phyloP scores from a whole-genome alignment of 2,329 filamentous ascomycete genomes.

The Fusarium decemcellulare region DNA sequence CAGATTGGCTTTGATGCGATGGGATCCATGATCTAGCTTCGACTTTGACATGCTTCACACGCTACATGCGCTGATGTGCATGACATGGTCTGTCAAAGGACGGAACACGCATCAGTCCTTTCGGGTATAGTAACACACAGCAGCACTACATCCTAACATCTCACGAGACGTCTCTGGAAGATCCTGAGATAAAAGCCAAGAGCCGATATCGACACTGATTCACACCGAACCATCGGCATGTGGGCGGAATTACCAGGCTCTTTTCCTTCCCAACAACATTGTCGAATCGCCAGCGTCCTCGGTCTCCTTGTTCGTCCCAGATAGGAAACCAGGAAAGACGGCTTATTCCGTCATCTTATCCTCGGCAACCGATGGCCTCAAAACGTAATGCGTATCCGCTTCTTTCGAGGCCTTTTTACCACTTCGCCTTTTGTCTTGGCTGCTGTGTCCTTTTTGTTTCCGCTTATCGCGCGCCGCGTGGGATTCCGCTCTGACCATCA shows the following conservation, averaged over 20 bases:
- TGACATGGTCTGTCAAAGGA: slow-evolving; percentile 7
- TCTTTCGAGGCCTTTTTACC: slow-evolving; percentile 2
- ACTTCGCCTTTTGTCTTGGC: slow-evolving; percentile 5
- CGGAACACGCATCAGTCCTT: background rate
- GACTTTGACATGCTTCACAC: slow-evolving; percentile 15
- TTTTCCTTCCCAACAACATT: slow-evolving; percentile 4
- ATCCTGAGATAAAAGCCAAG: background rate
- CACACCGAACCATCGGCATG: slow-evolving; percentile 5
- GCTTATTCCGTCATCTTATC: background rate
- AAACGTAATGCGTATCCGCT: slow-evolving; percentile 34
- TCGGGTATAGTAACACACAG: background rate
- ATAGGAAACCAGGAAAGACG: slow-evolving; percentile 4
- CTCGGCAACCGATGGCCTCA: slow-evolving; percentile 20
- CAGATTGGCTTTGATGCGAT: slow-evolving; percentile 14
- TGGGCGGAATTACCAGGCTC: background rate
- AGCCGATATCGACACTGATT: slow-evolving; percentile 4
- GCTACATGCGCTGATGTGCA: slow-evolving; percentile 19
- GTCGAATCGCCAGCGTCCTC: background rate
- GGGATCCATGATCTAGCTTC: slow-evolving; percentile 1
- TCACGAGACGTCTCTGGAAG: background rate
- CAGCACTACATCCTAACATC: background rate
- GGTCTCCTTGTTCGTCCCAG: slow-evolving; percentile 2
- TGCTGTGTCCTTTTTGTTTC: slow-evolving; percentile 4
- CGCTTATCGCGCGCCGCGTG: slow-evolving; percentile 27
- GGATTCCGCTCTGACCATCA: slow-evolving; percentile 13